Percentiles rank a stretch among this genome's conserved stretches.
phyloP scores from a whole-genome alignment of 2,329 filamentous ascomycete genomes.

The Aspergillus candidus region DNA sequence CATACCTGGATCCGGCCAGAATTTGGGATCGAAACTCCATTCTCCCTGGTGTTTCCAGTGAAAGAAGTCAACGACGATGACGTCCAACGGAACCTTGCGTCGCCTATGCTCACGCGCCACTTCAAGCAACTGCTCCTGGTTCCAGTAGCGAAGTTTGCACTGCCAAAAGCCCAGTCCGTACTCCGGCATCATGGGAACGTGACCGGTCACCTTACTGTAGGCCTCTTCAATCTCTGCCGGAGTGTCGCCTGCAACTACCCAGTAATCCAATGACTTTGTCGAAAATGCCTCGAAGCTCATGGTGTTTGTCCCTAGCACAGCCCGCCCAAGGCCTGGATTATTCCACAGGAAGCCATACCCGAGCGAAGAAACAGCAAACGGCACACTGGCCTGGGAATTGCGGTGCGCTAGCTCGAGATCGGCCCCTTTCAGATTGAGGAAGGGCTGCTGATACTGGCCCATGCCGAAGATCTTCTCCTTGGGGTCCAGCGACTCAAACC shows the following conservation, averaged over 20 bases:
- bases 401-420: constrained; percentile 61
- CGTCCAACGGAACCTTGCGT: constrained; percentile 52
- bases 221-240: constrained; percentile 52
- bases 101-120: constrained; percentile 56
- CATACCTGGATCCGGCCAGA: constrained; percentile 58
- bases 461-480: constrained; percentile 62
- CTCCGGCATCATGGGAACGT: constrained; percentile 62
- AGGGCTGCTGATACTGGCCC: constrained; percentile 63
- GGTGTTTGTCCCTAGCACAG: constrained; percentile 55
- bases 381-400: constrained; percentile 61
- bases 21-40: constrained; percentile 60
- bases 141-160: constrained; percentile 61
- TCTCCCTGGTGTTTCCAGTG: constrained; percentile 63
- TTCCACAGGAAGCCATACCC: constrained; percentile 64
- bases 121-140: constrained; percentile 56
- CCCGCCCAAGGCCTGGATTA: constrained; percentile 56
- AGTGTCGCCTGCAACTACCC: constrained; percentile 54
- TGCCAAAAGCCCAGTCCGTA: constrained; percentile 65
- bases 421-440: constrained; percentile 56
- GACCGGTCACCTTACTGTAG: constrained; percentile 53
- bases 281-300: constrained; percentile 58
- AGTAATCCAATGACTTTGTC: constrained; percentile 56
- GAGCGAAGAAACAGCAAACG: constrained; percentile 54
- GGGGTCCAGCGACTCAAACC: constrained; percentile 51
- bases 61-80: constrained; percentile 65